A percentile compares a stretch with the other conserved stretches of the same genome.
phyloP scores from a whole-genome alignment of 305 asterid genomes.

The Galium porrigens region DNA sequence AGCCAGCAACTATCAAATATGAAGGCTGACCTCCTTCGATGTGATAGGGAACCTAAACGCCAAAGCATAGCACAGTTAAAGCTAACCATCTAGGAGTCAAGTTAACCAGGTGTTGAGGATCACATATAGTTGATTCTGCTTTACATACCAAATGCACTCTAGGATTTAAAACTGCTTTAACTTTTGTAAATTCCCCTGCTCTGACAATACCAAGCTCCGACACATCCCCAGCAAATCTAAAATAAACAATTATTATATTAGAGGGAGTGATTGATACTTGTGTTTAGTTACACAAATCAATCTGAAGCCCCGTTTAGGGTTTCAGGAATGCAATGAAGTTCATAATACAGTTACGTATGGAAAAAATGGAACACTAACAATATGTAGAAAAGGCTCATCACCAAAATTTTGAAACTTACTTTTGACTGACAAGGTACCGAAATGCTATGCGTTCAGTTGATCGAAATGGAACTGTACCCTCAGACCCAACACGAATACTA shows the following conservation, averaged over 20 bases:
- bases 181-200: conserved; percentile 52
- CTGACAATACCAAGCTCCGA: conserved; percentile 84
- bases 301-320: not conserved
- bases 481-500: conserved; percentile 71
- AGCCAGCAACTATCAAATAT: conserved; percentile 79
- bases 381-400: not conserved
- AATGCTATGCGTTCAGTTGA: conserved; percentile 89
- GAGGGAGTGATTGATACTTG: not conserved
- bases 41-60: conserved; percentile 78
- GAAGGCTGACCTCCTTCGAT: conserved; percentile 92
- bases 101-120: conserved; percentile 10
- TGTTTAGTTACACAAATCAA: not conserved
- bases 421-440: conserved; percentile 87
- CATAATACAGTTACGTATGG: not conserved
- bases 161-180: conserved; percentile 54
- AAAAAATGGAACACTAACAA: not conserved
- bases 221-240: conserved; percentile 73
- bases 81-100: conserved; percentile 13
- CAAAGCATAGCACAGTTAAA: conserved; percentile 13
- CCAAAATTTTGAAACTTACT: conserved; percentile 27
- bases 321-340: not conserved
- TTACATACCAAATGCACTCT: conserved; percentile 67
- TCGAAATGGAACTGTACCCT: conserved; percentile 94
- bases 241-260: conserved; percentile 17
- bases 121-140: conserved; percentile 6